Percentiles rank a stretch among this genome's conserved stretches.
Evolutionary conservation across 2,329 filamentous ascomycete genomes (phyloP).

Genomic region (Tolypocladium tundrense): DNA sequence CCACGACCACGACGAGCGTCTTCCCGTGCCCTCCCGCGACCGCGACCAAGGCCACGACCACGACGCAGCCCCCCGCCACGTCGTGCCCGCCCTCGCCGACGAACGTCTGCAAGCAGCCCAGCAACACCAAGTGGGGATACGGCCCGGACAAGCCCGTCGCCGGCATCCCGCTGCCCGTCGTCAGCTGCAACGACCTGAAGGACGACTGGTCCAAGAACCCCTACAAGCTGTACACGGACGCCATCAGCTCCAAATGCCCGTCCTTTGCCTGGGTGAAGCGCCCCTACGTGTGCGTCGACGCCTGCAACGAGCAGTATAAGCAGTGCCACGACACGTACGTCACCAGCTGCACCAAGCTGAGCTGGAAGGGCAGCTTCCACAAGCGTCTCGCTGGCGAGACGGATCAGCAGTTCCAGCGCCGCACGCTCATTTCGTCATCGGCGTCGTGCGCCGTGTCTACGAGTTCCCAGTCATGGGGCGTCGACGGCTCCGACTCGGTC

Average conservation of each 20-base stretch:
- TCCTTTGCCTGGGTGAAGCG: constrained; percentile 28
- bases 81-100: constrained; percentile 35
- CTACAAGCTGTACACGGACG: constrained; percentile 42
- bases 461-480: constrained; percentile 4
- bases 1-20: constrained; percentile 24
- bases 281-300: constrained; percentile 35
- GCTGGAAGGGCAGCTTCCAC: constrained; percentile 14
- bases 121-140: constrained; percentile 52
- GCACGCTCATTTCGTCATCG: constrained; percentile 1
- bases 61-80: constrained; percentile 18
- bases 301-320: constrained; percentile 42
- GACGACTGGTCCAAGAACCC: constrained; percentile 29
- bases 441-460: constrained; percentile 3
- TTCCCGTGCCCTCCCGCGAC: constrained; percentile 20
- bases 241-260: constrained; percentile 31
- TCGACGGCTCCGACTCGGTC: constrained; percentile 4
- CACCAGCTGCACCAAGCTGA: constrained; percentile 31
- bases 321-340: constrained; percentile 38
- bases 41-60: constrained; percentile 16
- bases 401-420: constrained; percentile 11
- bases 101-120: constrained; percentile 43
- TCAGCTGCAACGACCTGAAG: constrained; percentile 43
- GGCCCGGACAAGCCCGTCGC: constrained; percentile 50
- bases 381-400: constrained; percentile 14
- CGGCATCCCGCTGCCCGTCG: constrained; percentile 38